Evolutionary conservation across 495 filamentous ascomycete genomes (phyloP).

Genomic region (Hamigera avellanea): DNA sequence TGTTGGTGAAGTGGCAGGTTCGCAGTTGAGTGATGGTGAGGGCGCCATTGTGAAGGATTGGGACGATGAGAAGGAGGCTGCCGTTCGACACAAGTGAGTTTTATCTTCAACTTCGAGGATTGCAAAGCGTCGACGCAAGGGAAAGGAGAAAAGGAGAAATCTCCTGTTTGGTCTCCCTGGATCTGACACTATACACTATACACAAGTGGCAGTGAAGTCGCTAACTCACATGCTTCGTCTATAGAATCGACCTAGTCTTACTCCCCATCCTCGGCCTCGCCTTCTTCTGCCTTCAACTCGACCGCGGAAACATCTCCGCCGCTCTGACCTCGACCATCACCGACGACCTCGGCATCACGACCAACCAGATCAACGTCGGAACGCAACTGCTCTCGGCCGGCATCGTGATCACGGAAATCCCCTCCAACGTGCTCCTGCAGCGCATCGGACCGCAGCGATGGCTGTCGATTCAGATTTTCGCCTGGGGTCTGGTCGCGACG

Average conservation of each 20-base stretch:
- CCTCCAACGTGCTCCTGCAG: slow-evolving; percentile 45
- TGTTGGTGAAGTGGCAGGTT: neutral
- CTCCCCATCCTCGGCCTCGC: slow-evolving; percentile 42
- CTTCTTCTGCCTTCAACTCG: slow-evolving; percentile 48
- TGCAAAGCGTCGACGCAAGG: neutral
- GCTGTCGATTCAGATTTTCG: slow-evolving; percentile 44
- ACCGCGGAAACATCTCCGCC: slow-evolving; percentile 40
- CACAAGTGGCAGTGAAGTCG: neutral
- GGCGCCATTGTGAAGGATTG: slow-evolving; percentile 20
- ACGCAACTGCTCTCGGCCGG: slow-evolving; percentile 42
- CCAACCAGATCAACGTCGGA: slow-evolving; percentile 48
- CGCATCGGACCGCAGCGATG: slow-evolving; percentile 41
- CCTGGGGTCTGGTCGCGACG: slow-evolving; percentile 47
- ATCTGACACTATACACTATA: too few relatives aligned
- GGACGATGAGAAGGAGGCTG: slow-evolving; percentile 15
- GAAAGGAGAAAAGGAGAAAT: too few relatives aligned
- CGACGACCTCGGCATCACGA: slow-evolving; percentile 39
- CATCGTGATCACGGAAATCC: slow-evolving; percentile 47
- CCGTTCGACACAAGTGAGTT: slow-evolving; percentile 19
- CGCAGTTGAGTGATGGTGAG: slow-evolving; percentile 1
- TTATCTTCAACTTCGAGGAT: neutral
- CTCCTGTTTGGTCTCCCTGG: too few relatives aligned
- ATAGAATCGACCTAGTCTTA: slow-evolving; percentile 38
- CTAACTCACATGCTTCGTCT: neutral
- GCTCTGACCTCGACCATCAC: slow-evolving; percentile 40